Conservation (phyloP, 257 asterid genomes). For the Nicotiana otophora region DNA sequence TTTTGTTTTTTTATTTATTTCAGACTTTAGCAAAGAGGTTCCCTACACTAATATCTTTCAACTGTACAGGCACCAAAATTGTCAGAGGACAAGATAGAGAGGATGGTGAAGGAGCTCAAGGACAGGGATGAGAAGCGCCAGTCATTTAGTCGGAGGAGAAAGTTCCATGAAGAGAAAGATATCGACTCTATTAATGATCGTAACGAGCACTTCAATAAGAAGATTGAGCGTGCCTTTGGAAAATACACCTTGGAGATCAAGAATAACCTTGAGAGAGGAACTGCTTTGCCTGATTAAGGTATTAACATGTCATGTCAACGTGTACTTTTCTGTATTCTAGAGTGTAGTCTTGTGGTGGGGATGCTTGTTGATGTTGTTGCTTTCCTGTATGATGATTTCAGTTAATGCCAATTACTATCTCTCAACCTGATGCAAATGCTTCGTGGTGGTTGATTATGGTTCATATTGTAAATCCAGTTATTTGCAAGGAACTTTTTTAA, state of each 20-base stretch:
- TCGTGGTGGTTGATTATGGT: not conserved
- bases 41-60: not conserved
- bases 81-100: slow-evolving; percentile 72
- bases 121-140: slow-evolving; percentile 77
- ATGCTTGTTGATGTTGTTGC: not conserved
- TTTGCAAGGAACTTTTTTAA: not conserved
- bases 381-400: not conserved
- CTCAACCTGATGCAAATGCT: not conserved
- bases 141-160: slow-evolving; percentile 90
- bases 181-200: slow-evolving; percentile 87
- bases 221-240: slow-evolving; percentile 94
- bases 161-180: slow-evolving; percentile 93
- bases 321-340: not conserved
- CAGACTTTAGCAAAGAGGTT: not conserved
- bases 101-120: slow-evolving; percentile 84
- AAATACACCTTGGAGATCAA: slow-evolving; percentile 90
- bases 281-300: slow-evolving; percentile 54
- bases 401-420: not conserved
- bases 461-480: not conserved
- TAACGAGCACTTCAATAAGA: slow-evolving; percentile 89
- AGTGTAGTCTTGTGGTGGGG: not conserved
- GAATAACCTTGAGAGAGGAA: slow-evolving; percentile 90
- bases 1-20: not conserved
- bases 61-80: slow-evolving; percentile 60
- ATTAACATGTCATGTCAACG: not conserved